Conservation (phyloP, 176 grass and related monocot species). For the Paspalum notatum region DNA sequence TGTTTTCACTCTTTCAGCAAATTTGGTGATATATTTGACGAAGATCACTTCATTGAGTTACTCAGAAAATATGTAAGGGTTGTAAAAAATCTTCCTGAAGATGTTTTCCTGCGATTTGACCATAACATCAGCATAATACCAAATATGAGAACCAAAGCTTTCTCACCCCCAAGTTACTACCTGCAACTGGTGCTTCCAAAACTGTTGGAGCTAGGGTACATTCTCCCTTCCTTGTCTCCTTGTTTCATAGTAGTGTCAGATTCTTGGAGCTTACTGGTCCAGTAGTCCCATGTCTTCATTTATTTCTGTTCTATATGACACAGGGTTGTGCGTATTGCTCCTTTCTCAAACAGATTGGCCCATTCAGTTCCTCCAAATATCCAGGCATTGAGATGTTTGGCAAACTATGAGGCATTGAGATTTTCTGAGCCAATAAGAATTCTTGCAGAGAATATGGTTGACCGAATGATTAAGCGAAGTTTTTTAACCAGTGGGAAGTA, state of each 20-base stretch:
- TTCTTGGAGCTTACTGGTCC: neutral
- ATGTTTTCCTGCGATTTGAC: constrained; percentile 64
- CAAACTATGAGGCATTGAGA: constrained; percentile 84
- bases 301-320: constrained; percentile 34
- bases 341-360: constrained; percentile 94
- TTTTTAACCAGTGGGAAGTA: constrained; percentile 77
- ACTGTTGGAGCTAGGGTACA: constrained; percentile 81
- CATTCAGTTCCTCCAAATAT: constrained; percentile 68
- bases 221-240: constrained; percentile 13
- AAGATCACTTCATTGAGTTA: constrained; percentile 76
- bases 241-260: neutral
- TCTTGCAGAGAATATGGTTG: constrained; percentile 81
- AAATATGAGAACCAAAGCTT: constrained; percentile 98
- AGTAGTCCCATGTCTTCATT: constrained; percentile 1
- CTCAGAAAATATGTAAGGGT: constrained; percentile 74
- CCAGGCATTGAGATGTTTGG: constrained; percentile 83
- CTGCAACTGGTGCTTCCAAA: constrained; percentile 80
- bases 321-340: constrained; percentile 92
- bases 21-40: constrained; percentile 92
- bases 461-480: constrained; percentile 76
- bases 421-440: constrained; percentile 82
- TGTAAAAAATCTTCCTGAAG: constrained; percentile 74
- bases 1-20: constrained; percentile 64
- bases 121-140: constrained; percentile 81
- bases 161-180: constrained; percentile 72